Conservation (phyloP, 208 protist species). For the Vickermania spadyakhi region DNA sequence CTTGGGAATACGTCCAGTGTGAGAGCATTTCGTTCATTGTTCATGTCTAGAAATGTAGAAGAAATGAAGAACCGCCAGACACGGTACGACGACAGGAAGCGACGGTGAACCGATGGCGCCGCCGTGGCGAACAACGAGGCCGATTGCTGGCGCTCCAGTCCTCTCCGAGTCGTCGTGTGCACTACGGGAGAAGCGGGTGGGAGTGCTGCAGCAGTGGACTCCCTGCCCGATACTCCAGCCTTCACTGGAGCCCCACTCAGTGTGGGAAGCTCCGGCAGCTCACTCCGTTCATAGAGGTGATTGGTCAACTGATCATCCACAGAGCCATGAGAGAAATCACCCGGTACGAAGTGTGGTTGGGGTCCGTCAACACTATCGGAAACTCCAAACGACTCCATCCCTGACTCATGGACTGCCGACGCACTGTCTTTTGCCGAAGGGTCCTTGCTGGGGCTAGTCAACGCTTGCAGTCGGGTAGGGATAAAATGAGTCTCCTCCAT, state of each 20-base stretch:
- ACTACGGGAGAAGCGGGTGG: neutral
- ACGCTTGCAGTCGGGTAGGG: neutral
- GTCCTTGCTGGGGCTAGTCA: neutral
- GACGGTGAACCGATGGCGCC: neutral
- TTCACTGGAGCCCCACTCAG: neutral
- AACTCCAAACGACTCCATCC: neutral
- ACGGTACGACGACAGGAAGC: slow-evolving; percentile 20
- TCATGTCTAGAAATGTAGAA: slow-evolving; percentile 96
- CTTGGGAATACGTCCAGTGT: slow-evolving; percentile 90
- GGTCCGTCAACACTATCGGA: neutral
- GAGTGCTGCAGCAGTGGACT: neutral
- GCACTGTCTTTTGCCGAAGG: too few relatives aligned
- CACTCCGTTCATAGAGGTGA: neutral
- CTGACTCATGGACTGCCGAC: neutral
- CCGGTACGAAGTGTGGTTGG: neutral
- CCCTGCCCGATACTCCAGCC: neutral
- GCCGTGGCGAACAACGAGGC: neutral
- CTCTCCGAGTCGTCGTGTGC: neutral
- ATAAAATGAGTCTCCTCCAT: neutral
- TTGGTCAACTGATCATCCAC: neutral
- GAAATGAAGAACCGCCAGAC: slow-evolving; percentile 92
- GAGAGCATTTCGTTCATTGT: slow-evolving; percentile 92
- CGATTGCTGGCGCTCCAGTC: neutral
- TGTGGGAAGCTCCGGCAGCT: neutral
- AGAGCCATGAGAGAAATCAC: neutral